These are phyloP conservation scores for Talaromyces pinophilus DNA, from an alignment of 2,329 filamentous ascomycete species.

Conservation along the genomic window DNA sequence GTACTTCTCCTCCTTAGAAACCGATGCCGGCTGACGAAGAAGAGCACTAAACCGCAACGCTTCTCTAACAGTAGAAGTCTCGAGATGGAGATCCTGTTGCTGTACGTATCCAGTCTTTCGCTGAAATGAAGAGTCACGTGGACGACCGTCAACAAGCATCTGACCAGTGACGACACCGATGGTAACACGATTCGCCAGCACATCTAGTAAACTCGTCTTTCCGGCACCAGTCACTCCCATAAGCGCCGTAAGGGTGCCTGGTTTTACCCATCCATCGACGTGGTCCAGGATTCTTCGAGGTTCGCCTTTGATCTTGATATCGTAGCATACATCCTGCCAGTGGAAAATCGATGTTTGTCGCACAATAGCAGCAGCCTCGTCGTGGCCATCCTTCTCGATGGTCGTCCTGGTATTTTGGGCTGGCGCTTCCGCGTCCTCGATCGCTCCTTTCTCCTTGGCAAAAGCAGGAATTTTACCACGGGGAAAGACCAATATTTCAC, in stretches of 20 bases:
- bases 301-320: constrained; percentile 77
- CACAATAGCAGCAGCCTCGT: constrained; percentile 50
- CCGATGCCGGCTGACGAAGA: constrained; percentile 76
- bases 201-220: constrained; percentile 87
- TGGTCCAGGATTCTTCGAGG: constrained; percentile 75
- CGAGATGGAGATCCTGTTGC: constrained; percentile 86
- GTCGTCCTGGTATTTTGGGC: constrained; percentile 34
- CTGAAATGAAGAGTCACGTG: constrained; percentile 79
- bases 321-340: constrained; percentile 82
- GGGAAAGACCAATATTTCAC: constrained; percentile 73
- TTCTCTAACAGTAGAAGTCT: constrained; percentile 83
- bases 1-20: constrained; percentile 73
- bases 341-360: constrained; percentile 77
- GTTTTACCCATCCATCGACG: constrained; percentile 92
- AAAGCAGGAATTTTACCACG: constrained; percentile 60
- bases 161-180: constrained; percentile 87
- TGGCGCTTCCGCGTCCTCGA: constrained; percentile 27
- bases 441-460: constrained; percentile 29
- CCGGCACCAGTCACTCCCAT: constrained; percentile 89
- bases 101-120: constrained; percentile 91
- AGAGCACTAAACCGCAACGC: constrained; percentile 83
- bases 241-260: constrained; percentile 84
- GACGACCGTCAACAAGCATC: constrained; percentile 75
- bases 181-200: constrained; percentile 78
- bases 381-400: constrained; percentile 27